Conservation (phyloP, 768 basidiomycete genomes). For the Mycena metata region DNA sequence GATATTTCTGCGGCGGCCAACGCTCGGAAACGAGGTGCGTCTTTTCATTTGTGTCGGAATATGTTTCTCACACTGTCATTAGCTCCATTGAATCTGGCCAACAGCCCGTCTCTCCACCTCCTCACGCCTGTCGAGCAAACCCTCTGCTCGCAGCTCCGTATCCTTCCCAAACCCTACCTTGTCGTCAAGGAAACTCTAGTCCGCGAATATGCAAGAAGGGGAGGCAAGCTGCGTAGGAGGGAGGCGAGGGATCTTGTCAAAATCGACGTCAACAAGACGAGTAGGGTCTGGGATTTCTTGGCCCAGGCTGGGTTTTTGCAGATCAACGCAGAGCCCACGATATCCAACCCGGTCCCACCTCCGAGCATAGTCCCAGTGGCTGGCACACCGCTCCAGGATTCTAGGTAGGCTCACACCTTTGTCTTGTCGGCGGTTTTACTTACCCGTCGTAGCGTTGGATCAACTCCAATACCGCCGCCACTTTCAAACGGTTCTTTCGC, state of each 20-base stretch:
- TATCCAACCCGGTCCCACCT: conserved; percentile 10
- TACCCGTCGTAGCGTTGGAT: conserved; percentile 1
- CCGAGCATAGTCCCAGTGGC: conserved; percentile 4
- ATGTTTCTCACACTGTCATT: conserved; percentile 15
- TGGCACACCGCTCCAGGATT: conserved; percentile 9
- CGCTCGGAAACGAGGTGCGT: conserved; percentile 61
- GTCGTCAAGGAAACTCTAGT: conserved; percentile 96
- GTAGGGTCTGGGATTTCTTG: conserved; percentile 93
- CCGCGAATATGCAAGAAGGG: conserved; percentile 90
- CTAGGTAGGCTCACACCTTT: conserved; percentile 10
- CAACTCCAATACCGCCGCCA: neutral
- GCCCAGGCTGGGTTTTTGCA: conserved; percentile 87
- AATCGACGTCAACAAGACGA: conserved; percentile 94
- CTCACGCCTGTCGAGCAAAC: conserved; percentile 90
- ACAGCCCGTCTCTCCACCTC: conserved; percentile 90
- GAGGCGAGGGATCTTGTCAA: conserved; percentile 93
- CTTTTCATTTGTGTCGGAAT: conserved; percentile 3
- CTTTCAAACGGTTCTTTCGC: conserved; percentile 18
- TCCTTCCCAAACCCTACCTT: conserved; percentile 95
- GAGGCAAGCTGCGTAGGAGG: conserved; percentile 87
- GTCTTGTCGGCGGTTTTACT: neutral
- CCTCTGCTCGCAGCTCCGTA: conserved; percentile 90
- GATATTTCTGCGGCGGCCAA: conserved; percentile 52
- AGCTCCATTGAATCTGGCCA: conserved; percentile 88
- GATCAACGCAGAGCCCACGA: conserved; percentile 67